phyloP scores from a whole-genome alignment of 139 green algal genomes.

The Cymbomonas tetramitiformis region DNA sequence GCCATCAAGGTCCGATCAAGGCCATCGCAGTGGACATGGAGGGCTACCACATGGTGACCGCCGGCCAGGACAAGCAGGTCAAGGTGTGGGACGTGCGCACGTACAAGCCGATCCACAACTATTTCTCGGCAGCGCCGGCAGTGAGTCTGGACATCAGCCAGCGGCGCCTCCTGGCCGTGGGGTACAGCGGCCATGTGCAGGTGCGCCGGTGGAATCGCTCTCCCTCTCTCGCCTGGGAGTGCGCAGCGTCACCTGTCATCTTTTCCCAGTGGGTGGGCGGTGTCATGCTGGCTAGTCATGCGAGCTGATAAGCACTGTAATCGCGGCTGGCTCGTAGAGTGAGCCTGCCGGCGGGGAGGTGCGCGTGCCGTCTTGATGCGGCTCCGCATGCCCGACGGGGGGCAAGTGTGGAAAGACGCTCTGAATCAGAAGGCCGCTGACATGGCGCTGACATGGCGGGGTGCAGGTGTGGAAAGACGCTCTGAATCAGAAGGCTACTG shows the following conservation, averaged over 20 bases:
- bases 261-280: no score
- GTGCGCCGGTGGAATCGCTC: constrained; percentile 19
- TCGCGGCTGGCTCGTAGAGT: no score
- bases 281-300: no score
- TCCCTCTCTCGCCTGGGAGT: background rate
- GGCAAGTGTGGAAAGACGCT: constrained; percentile 77
- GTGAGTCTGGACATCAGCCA: constrained; percentile 74
- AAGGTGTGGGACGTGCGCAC: constrained; percentile 82
- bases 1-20: constrained; percentile 43
- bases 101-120: constrained; percentile 68
- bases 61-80: constrained; percentile 59
- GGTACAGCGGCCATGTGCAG: constrained; percentile 39
- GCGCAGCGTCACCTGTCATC: no score
- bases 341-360: no score
- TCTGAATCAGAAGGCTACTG: constrained; percentile 51
- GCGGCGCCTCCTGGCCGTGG: constrained; percentile 71
- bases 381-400: no score
- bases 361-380: no score
- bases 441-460: no score
- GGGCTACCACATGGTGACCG: constrained; percentile 71
- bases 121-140: constrained; percentile 57
- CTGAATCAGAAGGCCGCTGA: constrained; percentile 53
- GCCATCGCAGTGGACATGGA: constrained; percentile 47
- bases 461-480: constrained; percentile 78
- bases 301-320: no score